Evolutionary conservation across 2,329 filamentous ascomycete genomes (phyloP).

Genomic region (Scorias spongiosa): DNA sequence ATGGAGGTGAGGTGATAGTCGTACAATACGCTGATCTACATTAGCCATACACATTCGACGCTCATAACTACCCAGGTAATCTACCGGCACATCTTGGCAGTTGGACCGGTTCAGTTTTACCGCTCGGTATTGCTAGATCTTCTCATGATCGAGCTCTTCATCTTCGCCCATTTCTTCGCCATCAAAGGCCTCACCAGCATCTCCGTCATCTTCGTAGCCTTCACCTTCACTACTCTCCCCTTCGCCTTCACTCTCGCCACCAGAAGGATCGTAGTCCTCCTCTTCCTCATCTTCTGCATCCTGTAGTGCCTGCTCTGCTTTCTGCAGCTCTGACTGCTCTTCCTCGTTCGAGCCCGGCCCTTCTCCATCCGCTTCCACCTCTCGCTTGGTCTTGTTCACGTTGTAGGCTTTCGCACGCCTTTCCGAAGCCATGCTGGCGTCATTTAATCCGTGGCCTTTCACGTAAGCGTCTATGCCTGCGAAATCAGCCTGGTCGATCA

Average conservation of each 20-base stretch:
- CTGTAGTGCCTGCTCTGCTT: slow-evolving; percentile 18
- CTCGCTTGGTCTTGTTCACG: slow-evolving; percentile 25
- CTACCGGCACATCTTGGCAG: no score
- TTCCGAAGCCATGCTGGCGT: slow-evolving; percentile 46
- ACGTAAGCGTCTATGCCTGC: slow-evolving; percentile 47
- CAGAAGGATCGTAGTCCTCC: slow-evolving; percentile 19
- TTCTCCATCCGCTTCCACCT: slow-evolving; percentile 6
- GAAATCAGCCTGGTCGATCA: slow-evolving; percentile 51
- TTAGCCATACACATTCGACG: no score
- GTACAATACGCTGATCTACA: no score
- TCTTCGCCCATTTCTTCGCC: slow-evolving; percentile 13
- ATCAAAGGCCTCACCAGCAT: slow-evolving; percentile 10
- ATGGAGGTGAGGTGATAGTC: no score
- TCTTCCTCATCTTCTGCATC: slow-evolving; percentile 20
- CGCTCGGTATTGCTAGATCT: no score
- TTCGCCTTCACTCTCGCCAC: slow-evolving; percentile 20
- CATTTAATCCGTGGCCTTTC: slow-evolving; percentile 44
- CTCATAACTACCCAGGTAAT: no score
- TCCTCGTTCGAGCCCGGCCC: slow-evolving; percentile 5
- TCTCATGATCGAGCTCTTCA: background rate
- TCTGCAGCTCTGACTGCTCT: slow-evolving; percentile 14
- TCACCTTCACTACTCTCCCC: slow-evolving; percentile 18
- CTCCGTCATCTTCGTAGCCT: slow-evolving; percentile 9
- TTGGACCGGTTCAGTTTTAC: no score
- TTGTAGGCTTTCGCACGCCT: slow-evolving; percentile 46